Percentiles rank a stretch among this genome's conserved stretches.
Evolutionary conservation across 345 rosid genomes (phyloP).

Genomic region (Brassica rapa): DNA sequence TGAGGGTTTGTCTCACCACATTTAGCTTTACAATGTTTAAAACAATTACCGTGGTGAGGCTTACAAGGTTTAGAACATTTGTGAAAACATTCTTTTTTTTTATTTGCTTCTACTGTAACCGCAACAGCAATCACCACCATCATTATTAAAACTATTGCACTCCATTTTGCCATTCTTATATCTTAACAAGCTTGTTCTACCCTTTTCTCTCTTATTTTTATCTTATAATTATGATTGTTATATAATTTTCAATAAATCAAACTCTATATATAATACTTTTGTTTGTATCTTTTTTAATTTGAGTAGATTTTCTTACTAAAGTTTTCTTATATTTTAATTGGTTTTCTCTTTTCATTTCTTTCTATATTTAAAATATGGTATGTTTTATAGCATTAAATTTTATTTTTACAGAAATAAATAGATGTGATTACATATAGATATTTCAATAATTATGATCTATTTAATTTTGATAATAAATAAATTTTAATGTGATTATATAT

Average conservation of each 20-base stretch:
- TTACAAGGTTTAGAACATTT: neutral
- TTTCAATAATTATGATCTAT: neutral
- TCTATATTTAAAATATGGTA: neutral
- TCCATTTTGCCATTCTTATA: conserved; percentile 23
- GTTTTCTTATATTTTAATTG: neutral
- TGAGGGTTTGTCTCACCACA: neutral
- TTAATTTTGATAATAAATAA: neutral
- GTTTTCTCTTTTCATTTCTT: neutral
- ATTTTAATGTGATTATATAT: neutral
- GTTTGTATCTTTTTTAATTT: neutral
- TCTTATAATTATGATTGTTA: neutral
- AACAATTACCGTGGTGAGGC: neutral
- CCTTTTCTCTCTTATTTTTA: neutral
- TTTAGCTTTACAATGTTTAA: neutral
- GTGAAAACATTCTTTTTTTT: neutral
- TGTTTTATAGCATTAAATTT: neutral
- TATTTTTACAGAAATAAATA: neutral
- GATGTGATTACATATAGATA: neutral
- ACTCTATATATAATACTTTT: conserved; percentile 25
- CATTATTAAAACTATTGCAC: conserved; percentile 15
- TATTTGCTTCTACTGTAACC: neutral
- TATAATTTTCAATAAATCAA: neutral
- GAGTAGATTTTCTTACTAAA: neutral
- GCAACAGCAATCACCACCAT: neutral
- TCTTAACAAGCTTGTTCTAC: neutral